Evolutionary conservation across 176 grass and related monocot species (phyloP).

Genomic region (sorghum (Sorghum bicolor)): DNA sequence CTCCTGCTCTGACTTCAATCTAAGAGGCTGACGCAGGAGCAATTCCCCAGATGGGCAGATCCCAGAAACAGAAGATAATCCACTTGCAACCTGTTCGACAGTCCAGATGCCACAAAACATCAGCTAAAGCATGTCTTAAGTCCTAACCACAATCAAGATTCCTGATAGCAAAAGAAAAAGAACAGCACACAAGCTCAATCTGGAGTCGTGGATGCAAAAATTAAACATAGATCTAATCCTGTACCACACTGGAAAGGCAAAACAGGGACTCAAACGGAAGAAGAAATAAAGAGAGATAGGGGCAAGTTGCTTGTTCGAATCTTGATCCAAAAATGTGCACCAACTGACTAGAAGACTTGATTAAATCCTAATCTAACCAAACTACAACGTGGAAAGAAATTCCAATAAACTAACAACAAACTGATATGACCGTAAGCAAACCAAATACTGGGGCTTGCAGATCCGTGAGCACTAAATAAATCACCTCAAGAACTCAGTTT

Average conservation of each 20-base stretch:
- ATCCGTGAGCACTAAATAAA: conserved; percentile 7
- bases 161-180: background rate
- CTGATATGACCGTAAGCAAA: background rate
- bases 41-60: background rate
- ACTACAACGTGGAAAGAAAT: background rate
- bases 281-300: background rate
- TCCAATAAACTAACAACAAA: background rate
- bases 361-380: background rate
- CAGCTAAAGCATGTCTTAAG: background rate
- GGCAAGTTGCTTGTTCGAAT: background rate
- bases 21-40: background rate
- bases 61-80: background rate
- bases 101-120: background rate
- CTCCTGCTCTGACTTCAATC: background rate
- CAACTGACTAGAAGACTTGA: background rate
- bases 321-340: background rate
- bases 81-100: background rate
- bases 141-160: background rate
- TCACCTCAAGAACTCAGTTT: background rate
- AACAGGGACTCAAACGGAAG: background rate
- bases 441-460: background rate
- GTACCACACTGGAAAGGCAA: background rate
- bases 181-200: background rate
- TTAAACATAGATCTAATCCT: background rate
- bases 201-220: background rate